phyloP scores from a whole-genome alignment of 2,329 filamentous ascomycete species.

The Sphaceloma murrayae region DNA sequence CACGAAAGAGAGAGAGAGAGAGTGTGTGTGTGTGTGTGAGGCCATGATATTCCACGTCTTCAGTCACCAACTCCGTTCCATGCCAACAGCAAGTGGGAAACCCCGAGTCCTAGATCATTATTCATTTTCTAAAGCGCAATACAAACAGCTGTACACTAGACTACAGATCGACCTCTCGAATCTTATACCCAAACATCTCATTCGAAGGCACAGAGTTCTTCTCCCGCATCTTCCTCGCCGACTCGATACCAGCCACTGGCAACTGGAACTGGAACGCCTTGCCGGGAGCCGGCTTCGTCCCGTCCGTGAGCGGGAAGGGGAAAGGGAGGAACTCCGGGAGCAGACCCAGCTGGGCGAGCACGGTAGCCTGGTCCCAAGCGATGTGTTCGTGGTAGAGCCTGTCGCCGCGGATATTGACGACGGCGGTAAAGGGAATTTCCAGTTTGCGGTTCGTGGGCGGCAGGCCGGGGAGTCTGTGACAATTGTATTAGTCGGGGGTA shows the following conservation, averaged over 20 bases:
- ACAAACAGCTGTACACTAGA: neutral
- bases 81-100: too few relatives aligned
- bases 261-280: slow-evolving; percentile 49
- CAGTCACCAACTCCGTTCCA: too few relatives aligned
- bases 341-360: slow-evolving; percentile 44
- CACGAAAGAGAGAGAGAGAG: too few relatives aligned
- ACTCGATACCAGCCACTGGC: slow-evolving; percentile 51
- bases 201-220: slow-evolving; percentile 46
- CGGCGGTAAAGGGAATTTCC: slow-evolving; percentile 52
- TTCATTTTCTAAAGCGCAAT: too few relatives aligned
- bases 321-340: slow-evolving; percentile 50
- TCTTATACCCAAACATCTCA: slow-evolving; percentile 41
- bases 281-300: slow-evolving; percentile 29
- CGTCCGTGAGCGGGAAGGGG: slow-evolving; percentile 42
- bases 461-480: slow-evolving; percentile 40
- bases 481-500: slow-evolving; percentile 23
- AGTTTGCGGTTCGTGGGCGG: slow-evolving; percentile 44
- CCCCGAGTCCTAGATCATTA: too few relatives aligned
- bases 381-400: slow-evolving; percentile 63
- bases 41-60: too few relatives aligned
- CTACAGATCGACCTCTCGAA: slow-evolving; percentile 22
- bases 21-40: too few relatives aligned
- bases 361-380: slow-evolving; percentile 57
- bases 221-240: slow-evolving; percentile 42
- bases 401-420: slow-evolving; percentile 60